These are phyloP conservation scores for Neurospora tetraspora DNA, from an alignment of 495 filamentous ascomycete species.

Conservation along the genomic window DNA sequence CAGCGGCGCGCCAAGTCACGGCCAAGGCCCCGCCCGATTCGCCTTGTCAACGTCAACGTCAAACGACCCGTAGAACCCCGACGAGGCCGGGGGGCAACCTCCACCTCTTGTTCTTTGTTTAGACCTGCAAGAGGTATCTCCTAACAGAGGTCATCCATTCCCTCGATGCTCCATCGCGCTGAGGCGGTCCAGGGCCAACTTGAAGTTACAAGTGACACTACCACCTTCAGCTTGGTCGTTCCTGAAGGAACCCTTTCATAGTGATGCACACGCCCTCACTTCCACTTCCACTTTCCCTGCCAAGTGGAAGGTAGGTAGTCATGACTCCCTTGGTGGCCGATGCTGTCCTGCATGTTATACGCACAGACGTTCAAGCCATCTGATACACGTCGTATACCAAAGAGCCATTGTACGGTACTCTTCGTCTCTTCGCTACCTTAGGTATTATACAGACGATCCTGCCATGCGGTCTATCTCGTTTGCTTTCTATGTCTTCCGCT, in stretches of 20 bases:
- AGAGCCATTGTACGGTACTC: neutral
- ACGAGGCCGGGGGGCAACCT: neutral
- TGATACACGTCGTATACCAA: neutral
- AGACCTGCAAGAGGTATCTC: neutral
- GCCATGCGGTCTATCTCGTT: neutral
- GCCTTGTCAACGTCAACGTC: neutral
- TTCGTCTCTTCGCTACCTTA: neutral
- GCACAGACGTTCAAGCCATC: neutral
- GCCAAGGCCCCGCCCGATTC: neutral
- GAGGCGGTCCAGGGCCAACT: neutral
- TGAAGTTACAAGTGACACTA: neutral
- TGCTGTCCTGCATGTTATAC: neutral
- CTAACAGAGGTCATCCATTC: neutral
- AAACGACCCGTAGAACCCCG: neutral
- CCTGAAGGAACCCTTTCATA: neutral
- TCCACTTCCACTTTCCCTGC: neutral
- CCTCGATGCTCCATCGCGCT: neutral
- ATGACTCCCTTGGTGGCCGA: neutral
- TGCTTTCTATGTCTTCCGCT: too few relatives aligned
- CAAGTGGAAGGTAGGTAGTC: neutral
- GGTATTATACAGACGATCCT: neutral
- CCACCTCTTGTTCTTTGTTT: neutral
- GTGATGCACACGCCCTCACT: neutral
- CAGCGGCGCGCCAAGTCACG: neutral
- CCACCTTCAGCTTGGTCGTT: neutral